These are phyloP conservation scores for Aspergillus novoparasiticus DNA, from an alignment of 2,329 filamentous ascomycete genomes.

Conservation along the genomic window DNA sequence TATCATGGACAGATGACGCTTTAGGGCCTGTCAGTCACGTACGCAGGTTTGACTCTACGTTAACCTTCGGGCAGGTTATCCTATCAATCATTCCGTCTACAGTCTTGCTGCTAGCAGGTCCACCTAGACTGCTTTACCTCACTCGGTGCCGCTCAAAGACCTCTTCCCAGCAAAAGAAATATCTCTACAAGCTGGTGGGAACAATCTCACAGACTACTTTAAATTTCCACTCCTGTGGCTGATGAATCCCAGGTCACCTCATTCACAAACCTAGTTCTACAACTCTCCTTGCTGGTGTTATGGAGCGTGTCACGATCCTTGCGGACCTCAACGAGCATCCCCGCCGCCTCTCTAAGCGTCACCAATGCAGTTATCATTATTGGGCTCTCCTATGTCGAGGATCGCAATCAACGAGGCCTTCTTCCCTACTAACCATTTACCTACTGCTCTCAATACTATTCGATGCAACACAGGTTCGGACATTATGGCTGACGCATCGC, in stretches of 20 bases:
- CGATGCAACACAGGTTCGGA: conserved; percentile 45
- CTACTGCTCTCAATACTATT: conserved; percentile 45
- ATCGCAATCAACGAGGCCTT: conserved; percentile 25
- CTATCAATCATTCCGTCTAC: background rate
- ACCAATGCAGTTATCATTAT: conserved; percentile 5
- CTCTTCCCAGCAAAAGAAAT: background rate
- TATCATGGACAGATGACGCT: background rate
- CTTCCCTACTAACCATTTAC: conserved; percentile 37
- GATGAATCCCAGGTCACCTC: background rate
- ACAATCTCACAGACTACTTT: background rate
- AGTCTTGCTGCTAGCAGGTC: background rate
- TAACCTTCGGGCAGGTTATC: background rate
- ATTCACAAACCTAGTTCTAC: background rate
- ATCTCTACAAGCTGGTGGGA: background rate
- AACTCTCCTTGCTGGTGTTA: background rate
- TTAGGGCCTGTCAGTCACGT: background rate
- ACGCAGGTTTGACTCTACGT: background rate
- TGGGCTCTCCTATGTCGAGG: conserved; percentile 18
- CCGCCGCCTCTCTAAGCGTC: background rate
- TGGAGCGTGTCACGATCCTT: background rate
- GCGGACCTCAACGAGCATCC: background rate
- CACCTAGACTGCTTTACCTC: background rate
- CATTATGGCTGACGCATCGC: conserved; percentile 29
- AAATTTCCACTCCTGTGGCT: background rate
- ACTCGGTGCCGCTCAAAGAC: background rate